Evolutionary conservation across 1,284 basidiomycete genomes (phyloP).

Genomic region (Hypsizygus ulmarius): DNA sequence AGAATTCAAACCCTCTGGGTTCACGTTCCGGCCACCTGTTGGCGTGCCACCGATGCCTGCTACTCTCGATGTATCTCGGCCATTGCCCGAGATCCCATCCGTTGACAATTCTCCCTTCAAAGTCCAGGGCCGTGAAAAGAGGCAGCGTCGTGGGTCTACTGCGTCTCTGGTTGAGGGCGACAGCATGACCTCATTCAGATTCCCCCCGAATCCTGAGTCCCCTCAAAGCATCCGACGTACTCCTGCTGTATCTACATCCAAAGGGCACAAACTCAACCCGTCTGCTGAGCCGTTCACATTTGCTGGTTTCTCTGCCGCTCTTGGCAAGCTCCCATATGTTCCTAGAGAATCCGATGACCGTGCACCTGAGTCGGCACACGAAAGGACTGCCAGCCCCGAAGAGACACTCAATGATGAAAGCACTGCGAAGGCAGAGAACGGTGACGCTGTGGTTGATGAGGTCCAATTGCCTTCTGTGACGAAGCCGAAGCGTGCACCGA

Average conservation of each 20-base stretch:
- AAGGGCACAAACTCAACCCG: conserved; percentile 38
- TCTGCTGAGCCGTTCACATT: conserved; percentile 65
- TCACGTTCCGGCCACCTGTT: conserved; percentile 70
- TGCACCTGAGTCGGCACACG: conserved; percentile 2
- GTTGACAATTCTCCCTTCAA: conserved; percentile 26
- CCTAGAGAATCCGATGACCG: conserved; percentile 22
- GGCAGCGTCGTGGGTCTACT: conserved; percentile 54
- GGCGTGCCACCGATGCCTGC: conserved; percentile 56
- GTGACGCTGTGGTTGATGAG: conserved; percentile 23
- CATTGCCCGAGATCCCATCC: conserved; percentile 20
- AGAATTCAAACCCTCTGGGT: conserved; percentile 74
- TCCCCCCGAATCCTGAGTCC: conserved; percentile 55
- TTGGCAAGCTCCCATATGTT: conserved; percentile 34
- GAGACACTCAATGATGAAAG: conserved; percentile 27
- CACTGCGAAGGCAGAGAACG: conserved; percentile 31
- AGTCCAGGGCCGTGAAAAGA: conserved; percentile 73
- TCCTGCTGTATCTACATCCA: conserved; percentile 12
- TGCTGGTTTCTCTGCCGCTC: conserved; percentile 48
- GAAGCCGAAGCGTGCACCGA: conserved; percentile 67
- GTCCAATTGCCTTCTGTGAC: conserved; percentile 30
- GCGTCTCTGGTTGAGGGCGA: conserved; percentile 46
- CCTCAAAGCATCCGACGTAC: conserved; percentile 45
- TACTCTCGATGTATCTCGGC: conserved; percentile 11
- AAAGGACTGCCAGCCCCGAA: conserved; percentile 17
- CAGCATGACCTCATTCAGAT: conserved; percentile 71